A percentile compares a stretch with the other conserved stretches of the same genome.
Evolutionary conservation across 1,284 basidiomycete species (phyloP).

Genomic region (Somion occarium): DNA sequence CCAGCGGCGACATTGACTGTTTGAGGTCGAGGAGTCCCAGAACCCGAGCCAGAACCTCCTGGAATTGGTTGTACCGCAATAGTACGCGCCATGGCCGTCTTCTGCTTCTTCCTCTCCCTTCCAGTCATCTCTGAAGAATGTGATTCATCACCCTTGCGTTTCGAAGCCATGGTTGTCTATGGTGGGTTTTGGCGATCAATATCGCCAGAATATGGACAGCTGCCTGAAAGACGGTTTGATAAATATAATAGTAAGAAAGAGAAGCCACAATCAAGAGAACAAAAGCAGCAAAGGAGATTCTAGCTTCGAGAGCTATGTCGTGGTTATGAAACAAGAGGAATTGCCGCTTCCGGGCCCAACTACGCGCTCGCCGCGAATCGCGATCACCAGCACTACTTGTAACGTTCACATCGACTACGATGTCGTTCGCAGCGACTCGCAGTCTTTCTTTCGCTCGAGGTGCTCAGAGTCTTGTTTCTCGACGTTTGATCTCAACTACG

Average conservation of each 20-base stretch:
- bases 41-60: constrained; percentile 8
- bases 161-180: constrained; percentile 4
- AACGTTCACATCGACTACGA: no score
- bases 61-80: constrained; percentile 56
- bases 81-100: constrained; percentile 55
- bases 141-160: constrained; percentile 38
- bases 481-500: constrained; percentile 33
- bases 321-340: no score
- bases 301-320: no score
- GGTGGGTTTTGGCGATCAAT: no score
- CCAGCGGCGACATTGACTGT: constrained; percentile 29
- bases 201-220: no score
- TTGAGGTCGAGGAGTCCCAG: constrained; percentile 15
- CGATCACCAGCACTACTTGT: no score
- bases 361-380: no score
- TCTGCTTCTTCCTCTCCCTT: constrained; percentile 65
- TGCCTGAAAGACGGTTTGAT: no score
- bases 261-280: no score
- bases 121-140: constrained; percentile 32
- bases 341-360: no score
- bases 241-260: no score
- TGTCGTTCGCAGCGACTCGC: constrained; percentile 37
- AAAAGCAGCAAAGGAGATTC: no score
- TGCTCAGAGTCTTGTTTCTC: constrained; percentile 3
- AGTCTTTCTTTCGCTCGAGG: constrained; percentile 33